Evolutionary conservation across 495 filamentous ascomycete genomes (phyloP).

Genomic region (Annulohypoxylon maeteangense): DNA sequence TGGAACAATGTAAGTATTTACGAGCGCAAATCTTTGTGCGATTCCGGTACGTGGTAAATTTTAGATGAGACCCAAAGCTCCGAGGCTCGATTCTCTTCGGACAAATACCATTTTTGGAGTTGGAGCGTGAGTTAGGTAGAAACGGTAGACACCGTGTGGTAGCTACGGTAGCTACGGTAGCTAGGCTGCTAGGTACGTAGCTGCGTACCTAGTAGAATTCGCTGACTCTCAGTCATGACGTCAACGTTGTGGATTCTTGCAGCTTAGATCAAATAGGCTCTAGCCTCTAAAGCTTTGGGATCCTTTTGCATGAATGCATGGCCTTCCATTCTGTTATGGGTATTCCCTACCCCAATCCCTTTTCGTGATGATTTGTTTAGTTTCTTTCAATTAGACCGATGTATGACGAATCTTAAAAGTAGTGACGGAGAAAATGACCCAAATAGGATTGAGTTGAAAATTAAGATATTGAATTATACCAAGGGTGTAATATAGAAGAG

Average conservation of each 20-base stretch:
- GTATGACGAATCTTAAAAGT: slow-evolving; percentile 22
- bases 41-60: not conserved
- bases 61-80: not conserved
- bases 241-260: slow-evolving; percentile 38
- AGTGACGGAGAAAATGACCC: slow-evolving; percentile 37
- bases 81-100: not conserved
- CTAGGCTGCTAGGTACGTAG: not conserved
- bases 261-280: slow-evolving; percentile 32
- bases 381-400: not conserved
- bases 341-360: slow-evolving; percentile 19
- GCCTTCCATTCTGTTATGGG: slow-evolving; percentile 8
- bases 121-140: slow-evolving; percentile 5
- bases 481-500: slow-evolving; percentile 18
- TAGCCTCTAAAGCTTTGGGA: not conserved
- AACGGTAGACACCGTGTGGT: not conserved
- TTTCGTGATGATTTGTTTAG: slow-evolving; percentile 8
- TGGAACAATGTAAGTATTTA: not conserved
- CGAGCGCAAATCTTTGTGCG: not conserved
- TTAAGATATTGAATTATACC: not conserved
- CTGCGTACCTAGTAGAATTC: too few species aligned
- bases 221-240: slow-evolving; percentile 31
- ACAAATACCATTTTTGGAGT: not conserved
- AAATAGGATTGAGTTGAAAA: slow-evolving; percentile 35
- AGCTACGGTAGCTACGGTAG: not conserved
- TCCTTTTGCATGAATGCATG: slow-evolving; percentile 27